Evolutionary conservation across 495 filamentous ascomycete species (phyloP).

Genomic region (Penicillium subrubescens): DNA sequence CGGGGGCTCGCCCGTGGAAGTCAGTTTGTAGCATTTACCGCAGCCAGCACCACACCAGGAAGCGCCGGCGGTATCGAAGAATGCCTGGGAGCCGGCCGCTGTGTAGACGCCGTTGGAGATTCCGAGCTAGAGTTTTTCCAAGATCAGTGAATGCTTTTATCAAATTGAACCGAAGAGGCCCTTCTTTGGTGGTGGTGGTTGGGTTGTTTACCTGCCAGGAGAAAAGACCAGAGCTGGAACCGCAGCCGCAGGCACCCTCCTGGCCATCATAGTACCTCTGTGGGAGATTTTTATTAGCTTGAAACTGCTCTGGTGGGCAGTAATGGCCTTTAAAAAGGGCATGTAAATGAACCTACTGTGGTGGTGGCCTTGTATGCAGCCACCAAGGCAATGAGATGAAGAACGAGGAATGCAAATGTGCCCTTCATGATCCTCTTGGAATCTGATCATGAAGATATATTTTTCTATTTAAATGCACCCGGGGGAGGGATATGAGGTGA

Average conservation of each 20-base stretch:
- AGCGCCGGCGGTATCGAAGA: slow-evolving; percentile 29
- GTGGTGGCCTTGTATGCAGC: slow-evolving; percentile 5
- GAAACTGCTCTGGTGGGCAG: background rate
- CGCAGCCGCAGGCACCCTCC: slow-evolving; percentile 5
- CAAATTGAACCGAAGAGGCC: background rate
- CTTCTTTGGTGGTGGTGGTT: background rate
- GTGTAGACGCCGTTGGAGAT: slow-evolving; percentile 1
- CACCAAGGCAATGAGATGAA: background rate
- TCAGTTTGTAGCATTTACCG: slow-evolving; percentile 43
- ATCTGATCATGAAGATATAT: background rate
- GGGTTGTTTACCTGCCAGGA: slow-evolving; percentile 2
- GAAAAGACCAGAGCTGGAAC: background rate
- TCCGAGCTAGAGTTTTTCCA: background rate
- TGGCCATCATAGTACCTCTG: slow-evolving; percentile 5
- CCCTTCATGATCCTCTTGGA: background rate
- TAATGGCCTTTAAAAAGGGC: too few relatives aligned
- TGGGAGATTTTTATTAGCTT: background rate
- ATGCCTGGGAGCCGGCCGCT: slow-evolving; percentile 27
- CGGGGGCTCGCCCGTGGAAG: slow-evolving; percentile 36
- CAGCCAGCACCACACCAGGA: slow-evolving; percentile 44
- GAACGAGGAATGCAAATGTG: background rate
- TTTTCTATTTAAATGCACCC: background rate
- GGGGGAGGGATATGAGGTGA: background rate
- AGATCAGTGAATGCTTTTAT: background rate
- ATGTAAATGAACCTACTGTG: background rate